Evolutionary conservation across 2,329 filamentous ascomycete species (phyloP).

Genomic region (Clonostachys rhizophaga): DNA sequence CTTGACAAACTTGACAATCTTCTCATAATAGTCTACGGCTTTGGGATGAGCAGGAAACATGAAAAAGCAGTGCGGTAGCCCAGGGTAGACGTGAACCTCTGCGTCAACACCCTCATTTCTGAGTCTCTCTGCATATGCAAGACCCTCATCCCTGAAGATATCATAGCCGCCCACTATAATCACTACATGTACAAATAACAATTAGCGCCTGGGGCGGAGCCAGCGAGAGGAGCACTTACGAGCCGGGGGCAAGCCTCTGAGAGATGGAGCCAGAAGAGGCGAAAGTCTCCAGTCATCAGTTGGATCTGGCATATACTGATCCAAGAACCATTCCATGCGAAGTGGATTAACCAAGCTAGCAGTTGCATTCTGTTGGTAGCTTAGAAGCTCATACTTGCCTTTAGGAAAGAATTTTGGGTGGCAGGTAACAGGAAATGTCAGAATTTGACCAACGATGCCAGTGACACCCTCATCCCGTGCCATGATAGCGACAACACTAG

Average conservation of each 20-base stretch:
- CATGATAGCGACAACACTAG: constrained; percentile 17
- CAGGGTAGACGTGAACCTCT: constrained; percentile 21
- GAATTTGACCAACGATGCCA: constrained; percentile 22
- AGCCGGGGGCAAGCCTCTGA: constrained; percentile 21
- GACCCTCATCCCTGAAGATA: constrained; percentile 27
- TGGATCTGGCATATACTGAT: constrained; percentile 20
- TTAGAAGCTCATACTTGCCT: constrained; percentile 25
- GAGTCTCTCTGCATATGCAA: constrained; percentile 29
- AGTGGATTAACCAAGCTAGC: constrained; percentile 18
- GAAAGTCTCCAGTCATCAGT: constrained; percentile 18
- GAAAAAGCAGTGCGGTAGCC: constrained; percentile 27
- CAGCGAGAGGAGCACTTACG: constrained; percentile 7
- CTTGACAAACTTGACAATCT: constrained; percentile 4
- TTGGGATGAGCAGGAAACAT: constrained; percentile 4
- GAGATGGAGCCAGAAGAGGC: constrained; percentile 21
- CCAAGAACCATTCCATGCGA: constrained; percentile 25
- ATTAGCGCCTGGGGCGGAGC: neutral
- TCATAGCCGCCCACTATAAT: constrained; percentile 27
- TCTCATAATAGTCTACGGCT: constrained; percentile 4
- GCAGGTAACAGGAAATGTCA: constrained; percentile 25
- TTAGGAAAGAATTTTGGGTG: constrained; percentile 26
- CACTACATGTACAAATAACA: constrained; percentile 12
- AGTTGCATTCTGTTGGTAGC: constrained; percentile 22
- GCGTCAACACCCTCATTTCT: constrained; percentile 20
- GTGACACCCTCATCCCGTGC: constrained; percentile 21